Conservation (phyloP, 306 rosid species). For the Ochetophila trinervis region DNA sequence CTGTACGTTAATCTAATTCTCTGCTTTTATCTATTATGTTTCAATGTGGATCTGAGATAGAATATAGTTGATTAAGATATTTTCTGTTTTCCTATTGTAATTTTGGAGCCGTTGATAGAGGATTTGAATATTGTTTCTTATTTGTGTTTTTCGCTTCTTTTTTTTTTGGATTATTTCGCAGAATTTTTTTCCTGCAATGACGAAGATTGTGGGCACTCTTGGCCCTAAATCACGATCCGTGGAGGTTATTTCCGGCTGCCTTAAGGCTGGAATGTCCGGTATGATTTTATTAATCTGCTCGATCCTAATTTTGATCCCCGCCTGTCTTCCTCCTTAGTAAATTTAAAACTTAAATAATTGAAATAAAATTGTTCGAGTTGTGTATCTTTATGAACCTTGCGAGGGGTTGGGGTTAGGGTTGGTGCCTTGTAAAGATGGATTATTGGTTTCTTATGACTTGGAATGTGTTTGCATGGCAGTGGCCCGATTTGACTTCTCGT, state of each 20-base stretch:
- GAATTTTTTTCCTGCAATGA: slow-evolving; percentile 87
- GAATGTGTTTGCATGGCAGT: slow-evolving; percentile 48
- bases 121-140: neutral
- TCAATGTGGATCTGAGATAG: slow-evolving; percentile 22
- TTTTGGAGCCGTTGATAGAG: no score
- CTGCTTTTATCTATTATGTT: neutral
- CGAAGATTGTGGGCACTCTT: slow-evolving; percentile 94
- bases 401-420: neutral
- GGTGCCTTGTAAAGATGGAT: neutral
- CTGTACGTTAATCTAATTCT: slow-evolving; percentile 41
- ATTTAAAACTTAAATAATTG: neutral
- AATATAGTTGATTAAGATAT: neutral
- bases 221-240: slow-evolving; percentile 88
- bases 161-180: slow-evolving; percentile 26
- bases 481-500: slow-evolving; percentile 94
- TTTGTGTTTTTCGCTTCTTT: slow-evolving; percentile 10
- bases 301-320: neutral
- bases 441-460: neutral
- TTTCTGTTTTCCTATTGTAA: no score
- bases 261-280: slow-evolving; percentile 99
- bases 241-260: slow-evolving; percentile 72
- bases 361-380: neutral
- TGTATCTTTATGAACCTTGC: neutral
- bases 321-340: neutral
- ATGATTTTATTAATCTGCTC: neutral